phyloP scores from a whole-genome alignment of 1,139 yeast genomes.

The Nakaseomyces kungkrabaensis region DNA sequence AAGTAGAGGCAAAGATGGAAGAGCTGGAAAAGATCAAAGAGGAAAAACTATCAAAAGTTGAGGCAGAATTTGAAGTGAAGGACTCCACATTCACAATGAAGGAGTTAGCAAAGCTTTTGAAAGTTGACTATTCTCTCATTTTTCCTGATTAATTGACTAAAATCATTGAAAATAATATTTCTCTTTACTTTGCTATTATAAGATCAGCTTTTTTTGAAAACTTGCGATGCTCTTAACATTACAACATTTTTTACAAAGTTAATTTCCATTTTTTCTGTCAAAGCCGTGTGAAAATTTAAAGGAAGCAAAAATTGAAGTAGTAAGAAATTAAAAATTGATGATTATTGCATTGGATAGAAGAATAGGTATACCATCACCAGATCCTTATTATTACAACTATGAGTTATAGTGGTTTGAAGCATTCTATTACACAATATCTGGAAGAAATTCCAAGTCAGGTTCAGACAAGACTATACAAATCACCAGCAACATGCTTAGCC shows the following conservation, averaged over 20 bases:
- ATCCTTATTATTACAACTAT: constrained; percentile 6
- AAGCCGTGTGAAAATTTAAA: no score
- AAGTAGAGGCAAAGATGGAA: constrained; percentile 17
- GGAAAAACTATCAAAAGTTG: constrained; percentile 21
- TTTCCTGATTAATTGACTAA: constrained; percentile 20
- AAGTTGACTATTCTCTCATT: constrained; percentile 34
- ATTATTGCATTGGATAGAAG: background rate
- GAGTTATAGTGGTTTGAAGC: constrained; percentile 45
- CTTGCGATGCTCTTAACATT: no score
- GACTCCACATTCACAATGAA: constrained; percentile 35
- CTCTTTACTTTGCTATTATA: background rate
- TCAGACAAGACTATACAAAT: constrained; percentile 64
- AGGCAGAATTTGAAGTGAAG: constrained; percentile 20
- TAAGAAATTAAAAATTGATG: background rate
- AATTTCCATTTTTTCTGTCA: no score
- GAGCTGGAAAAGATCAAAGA: constrained; percentile 18
- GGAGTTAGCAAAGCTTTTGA: constrained; percentile 34
- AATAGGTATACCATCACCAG: background rate
- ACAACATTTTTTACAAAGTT: no score
- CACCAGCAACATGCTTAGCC: constrained; percentile 92
- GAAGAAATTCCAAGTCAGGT: constrained; percentile 83
- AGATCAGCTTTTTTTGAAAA: no score
- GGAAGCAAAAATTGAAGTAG: background rate
- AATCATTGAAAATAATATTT: background rate
- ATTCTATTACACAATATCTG: constrained; percentile 79